Conservation (phyloP, 768 basidiomycete species). For the Panaeolus papilionaceus region DNA sequence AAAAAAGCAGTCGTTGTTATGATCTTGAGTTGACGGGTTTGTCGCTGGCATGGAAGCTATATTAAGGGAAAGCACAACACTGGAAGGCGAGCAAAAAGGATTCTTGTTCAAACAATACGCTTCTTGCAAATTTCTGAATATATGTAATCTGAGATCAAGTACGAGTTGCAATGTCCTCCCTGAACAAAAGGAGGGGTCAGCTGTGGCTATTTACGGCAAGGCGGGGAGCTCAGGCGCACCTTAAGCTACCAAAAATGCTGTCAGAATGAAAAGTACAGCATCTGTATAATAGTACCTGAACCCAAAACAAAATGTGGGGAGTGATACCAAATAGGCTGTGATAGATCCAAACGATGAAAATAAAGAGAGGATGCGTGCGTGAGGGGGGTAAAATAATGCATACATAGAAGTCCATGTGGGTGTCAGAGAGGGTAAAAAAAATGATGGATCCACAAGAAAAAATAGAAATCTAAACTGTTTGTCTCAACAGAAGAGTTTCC, state of each 20-base stretch:
- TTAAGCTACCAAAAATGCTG: not conserved
- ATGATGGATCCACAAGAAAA: conserved; percentile 18
- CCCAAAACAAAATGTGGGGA: conserved; percentile 3
- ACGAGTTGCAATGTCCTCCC: conserved; percentile 11
- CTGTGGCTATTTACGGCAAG: not conserved
- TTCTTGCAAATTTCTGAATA: conserved; percentile 11
- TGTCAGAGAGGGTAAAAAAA: conserved; percentile 2
- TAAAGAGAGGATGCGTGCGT: conserved; percentile 3
- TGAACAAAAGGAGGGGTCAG: not conserved
- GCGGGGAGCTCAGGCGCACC: conserved; percentile 9
- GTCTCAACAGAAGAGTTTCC: conserved; percentile 70
- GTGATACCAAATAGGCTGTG: conserved; percentile 11
- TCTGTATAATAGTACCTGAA: conserved; percentile 7
- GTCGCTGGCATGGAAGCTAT: conserved; percentile 9
- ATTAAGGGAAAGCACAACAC: conserved; percentile 4
- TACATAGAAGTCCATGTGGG: conserved; percentile 18
- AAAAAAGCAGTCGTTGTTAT: not conserved
- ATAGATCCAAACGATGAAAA: conserved; percentile 10
- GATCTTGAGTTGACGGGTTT: conserved; percentile 4
- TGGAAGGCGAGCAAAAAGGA: not conserved
- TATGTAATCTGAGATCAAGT: conserved; percentile 14
- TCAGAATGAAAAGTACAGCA: conserved; percentile 2
- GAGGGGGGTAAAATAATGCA: conserved; percentile 16
- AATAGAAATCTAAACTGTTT: conserved; percentile 21
- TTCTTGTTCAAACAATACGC: conserved; percentile 12